Evolutionary conservation across 306 rosid species (phyloP).

Genomic region (Styphnolobium japonicum): DNA sequence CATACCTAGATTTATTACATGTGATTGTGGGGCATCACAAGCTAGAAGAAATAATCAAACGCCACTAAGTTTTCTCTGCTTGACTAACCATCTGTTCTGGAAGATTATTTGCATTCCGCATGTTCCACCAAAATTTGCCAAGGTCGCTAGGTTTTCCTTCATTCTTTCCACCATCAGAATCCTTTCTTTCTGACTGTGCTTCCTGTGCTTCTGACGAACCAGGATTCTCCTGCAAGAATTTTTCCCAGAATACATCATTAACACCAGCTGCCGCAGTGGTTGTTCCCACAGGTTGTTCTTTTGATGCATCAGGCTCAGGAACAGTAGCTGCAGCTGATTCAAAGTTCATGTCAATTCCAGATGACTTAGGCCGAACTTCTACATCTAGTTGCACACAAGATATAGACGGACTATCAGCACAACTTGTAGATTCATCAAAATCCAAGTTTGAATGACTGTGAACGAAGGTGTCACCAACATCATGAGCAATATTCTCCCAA

Average conservation of each 20-base stretch:
- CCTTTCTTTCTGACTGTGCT: constrained; percentile 66
- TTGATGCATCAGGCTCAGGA: constrained; percentile 43
- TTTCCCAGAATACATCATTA: constrained; percentile 94
- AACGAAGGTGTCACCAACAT: constrained; percentile 18
- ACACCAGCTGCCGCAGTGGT: constrained; percentile 51
- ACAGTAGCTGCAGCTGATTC: constrained; percentile 55
- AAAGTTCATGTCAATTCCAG: constrained; percentile 81
- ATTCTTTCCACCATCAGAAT: constrained; percentile 41
- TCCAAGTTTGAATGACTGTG: constrained; percentile 52
- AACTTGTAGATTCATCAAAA: constrained; percentile 60
- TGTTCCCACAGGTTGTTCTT: constrained; percentile 43
- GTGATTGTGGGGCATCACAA: constrained; percentile 43
- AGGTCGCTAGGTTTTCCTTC: constrained; percentile 55
- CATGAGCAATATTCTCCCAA: constrained; percentile 65
- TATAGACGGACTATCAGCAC: constrained; percentile 52
- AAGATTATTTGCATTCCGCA: constrained; percentile 60
- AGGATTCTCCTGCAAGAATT: constrained; percentile 95
- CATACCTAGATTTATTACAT: constrained; percentile 53
- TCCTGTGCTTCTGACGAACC: constrained; percentile 80
- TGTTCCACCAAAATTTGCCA: constrained; percentile 66
- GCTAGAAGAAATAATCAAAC: constrained; percentile 32
- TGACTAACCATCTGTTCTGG: constrained; percentile 75
- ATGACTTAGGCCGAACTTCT: constrained; percentile 52
- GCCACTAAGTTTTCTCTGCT: constrained; percentile 67
- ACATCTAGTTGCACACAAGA: constrained; percentile 49